phyloP scores from a whole-genome alignment of 2,329 filamentous ascomycete species.

The Penicillium sp. region DNA sequence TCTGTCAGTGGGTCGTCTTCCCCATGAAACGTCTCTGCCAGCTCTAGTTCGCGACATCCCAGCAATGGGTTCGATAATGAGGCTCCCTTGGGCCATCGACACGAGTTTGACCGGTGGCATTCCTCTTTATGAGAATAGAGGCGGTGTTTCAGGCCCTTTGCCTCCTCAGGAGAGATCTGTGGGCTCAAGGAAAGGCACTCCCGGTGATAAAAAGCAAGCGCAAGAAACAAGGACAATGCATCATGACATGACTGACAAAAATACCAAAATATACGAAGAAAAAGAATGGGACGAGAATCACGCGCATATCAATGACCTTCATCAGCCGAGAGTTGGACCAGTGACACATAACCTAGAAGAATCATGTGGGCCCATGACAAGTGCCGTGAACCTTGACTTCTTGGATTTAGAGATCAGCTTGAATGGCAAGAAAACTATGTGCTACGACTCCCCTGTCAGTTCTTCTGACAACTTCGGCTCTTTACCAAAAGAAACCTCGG shows the following conservation, averaged over 20 bases:
- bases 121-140: not conserved
- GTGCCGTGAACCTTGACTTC: conserved; percentile 13
- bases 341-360: not conserved
- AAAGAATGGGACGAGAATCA: not conserved
- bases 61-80: conserved; percentile 20
- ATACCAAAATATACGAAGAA: too few relatives aligned
- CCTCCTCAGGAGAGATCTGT: not conserved
- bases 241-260: not conserved
- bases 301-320: too few relatives aligned
- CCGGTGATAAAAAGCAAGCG: not conserved
- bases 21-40: conserved; percentile 28
- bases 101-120: not conserved
- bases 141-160: not conserved
- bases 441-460: not conserved
- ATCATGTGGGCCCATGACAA: not conserved
- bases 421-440: not conserved
- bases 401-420: not conserved
- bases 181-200: not conserved
- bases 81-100: conserved; percentile 28
- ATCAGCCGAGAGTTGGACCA: not conserved
- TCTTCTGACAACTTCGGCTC: not conserved
- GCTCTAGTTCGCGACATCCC: conserved; percentile 27
- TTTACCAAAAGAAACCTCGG: not conserved
- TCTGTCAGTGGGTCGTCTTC: conserved; percentile 26
- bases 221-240: not conserved